Percentiles rank a stretch among this genome's conserved stretches.
phyloP scores from a whole-genome alignment of 352 stramenopile species.

The Globisporangium cederbergense region DNA sequence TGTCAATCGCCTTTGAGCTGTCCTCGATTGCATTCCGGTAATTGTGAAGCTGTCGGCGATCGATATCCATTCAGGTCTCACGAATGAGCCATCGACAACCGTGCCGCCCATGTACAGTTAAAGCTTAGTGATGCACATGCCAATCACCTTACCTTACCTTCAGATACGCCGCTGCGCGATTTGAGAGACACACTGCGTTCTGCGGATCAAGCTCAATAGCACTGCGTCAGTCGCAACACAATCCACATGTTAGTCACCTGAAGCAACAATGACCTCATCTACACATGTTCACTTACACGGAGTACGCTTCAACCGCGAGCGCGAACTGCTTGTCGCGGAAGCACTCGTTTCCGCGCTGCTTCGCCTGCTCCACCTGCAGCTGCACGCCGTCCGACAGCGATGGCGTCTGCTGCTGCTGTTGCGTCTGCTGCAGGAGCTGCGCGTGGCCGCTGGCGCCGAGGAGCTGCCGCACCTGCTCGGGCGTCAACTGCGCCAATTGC shows the following conservation, averaged over 20 bases:
- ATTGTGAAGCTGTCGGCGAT: conserved; percentile 27
- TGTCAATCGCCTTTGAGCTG: conserved; percentile 40
- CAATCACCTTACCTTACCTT: conserved; percentile 32
- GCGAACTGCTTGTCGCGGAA: conserved; percentile 40
- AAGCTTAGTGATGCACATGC: neutral
- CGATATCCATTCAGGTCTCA: neutral
- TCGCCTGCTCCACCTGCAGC: conserved; percentile 21
- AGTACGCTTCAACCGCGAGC: conserved; percentile 45
- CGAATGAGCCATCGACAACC: neutral
- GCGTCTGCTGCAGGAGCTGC: conserved; percentile 22
- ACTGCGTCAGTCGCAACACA: conserved; percentile 14
- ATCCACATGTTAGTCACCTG: neutral
- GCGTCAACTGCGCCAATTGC: conserved; percentile 26
- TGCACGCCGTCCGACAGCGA: neutral
- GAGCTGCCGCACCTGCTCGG: conserved; percentile 28
- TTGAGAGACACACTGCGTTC: conserved; percentile 53
- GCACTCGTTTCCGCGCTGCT: conserved; percentile 51
- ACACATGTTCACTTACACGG: conserved; percentile 19
- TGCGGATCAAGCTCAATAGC: conserved; percentile 41
- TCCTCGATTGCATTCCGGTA: conserved; percentile 41
- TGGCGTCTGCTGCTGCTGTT: neutral
- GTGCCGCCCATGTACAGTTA: neutral
- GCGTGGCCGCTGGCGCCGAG: conserved; percentile 30
- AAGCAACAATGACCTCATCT: neutral
- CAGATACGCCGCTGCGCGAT: conserved; percentile 57